phyloP scores from a whole-genome alignment of 768 basidiomycete species.

The Imleria badia region DNA sequence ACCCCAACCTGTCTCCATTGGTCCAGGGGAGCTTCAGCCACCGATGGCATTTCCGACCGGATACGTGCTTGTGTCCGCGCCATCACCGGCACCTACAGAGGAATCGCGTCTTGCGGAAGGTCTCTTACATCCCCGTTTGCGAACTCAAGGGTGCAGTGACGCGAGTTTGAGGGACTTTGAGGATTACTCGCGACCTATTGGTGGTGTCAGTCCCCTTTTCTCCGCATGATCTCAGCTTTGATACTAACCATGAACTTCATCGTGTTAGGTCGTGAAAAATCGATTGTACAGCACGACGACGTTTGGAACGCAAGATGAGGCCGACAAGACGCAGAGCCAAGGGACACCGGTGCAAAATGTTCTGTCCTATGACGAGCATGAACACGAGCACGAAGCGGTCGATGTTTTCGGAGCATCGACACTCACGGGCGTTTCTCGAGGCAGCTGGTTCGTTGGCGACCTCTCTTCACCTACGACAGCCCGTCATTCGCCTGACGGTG shows the following conservation, averaged over 20 bases:
- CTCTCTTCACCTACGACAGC: neutral
- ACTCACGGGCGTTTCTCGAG: neutral
- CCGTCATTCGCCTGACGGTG: neutral
- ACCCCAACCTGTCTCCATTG: neutral
- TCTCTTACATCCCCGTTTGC: conserved; percentile 31
- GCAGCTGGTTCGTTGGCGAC: conserved; percentile 13
- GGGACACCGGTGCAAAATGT: conserved; percentile 5
- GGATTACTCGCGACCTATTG: conserved; percentile 34
- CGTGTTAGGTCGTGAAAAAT: conserved; percentile 29
- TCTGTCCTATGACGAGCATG: neutral
- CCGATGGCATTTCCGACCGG: neutral
- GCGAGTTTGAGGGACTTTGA: conserved; percentile 33
- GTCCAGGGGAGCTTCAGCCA: neutral
- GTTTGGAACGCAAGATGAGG: conserved; percentile 29
- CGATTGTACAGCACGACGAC: conserved; percentile 33
- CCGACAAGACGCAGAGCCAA: conserved; percentile 9
- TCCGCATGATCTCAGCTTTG: neutral
- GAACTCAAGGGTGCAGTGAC: conserved; percentile 21
- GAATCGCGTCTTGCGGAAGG: conserved; percentile 26
- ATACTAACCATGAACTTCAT: neutral
- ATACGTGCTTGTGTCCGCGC: conserved; percentile 1
- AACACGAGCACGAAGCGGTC: neutral
- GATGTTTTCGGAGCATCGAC: conserved; percentile 15
- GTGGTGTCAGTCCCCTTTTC: conserved; percentile 23
- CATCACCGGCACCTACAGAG: conserved; percentile 30